Percentiles rank a stretch among this genome's conserved stretches.
Conservation (phyloP, 2,329 filamentous ascomycete genomes). For the Berkeleyomyces rouxiae region DNA sequence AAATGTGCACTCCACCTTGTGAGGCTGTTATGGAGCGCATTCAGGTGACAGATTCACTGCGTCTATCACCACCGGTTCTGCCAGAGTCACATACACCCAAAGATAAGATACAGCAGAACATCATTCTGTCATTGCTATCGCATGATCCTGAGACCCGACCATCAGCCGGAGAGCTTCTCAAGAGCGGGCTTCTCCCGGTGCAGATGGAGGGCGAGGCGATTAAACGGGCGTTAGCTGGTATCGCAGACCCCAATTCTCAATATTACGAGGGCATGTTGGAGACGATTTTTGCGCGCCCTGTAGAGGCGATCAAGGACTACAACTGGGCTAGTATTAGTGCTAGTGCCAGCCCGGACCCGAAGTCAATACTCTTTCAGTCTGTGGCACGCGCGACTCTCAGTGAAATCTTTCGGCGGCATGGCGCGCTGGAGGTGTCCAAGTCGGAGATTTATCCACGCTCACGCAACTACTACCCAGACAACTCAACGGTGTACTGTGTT, state of each 20-base stretch:
- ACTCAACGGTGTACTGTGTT: slow-evolving; percentile 49
- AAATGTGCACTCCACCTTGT: slow-evolving; percentile 69
- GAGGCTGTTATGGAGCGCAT: slow-evolving; percentile 48
- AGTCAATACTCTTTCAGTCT: slow-evolving; percentile 45
- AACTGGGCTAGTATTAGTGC: slow-evolving; percentile 55
- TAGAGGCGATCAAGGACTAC: slow-evolving; percentile 65
- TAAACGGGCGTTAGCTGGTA: slow-evolving; percentile 59
- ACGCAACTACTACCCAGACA: slow-evolving; percentile 50
- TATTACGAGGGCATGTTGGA: slow-evolving; percentile 82
- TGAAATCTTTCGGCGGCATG: slow-evolving; percentile 73
- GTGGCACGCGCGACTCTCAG: slow-evolving; percentile 59
- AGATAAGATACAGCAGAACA: slow-evolving; percentile 58
- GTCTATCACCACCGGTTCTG: slow-evolving; percentile 49
- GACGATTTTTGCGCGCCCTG: slow-evolving; percentile 62
- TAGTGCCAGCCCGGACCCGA: slow-evolving; percentile 36
- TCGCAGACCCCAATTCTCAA: slow-evolving; percentile 68
- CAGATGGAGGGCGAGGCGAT: slow-evolving; percentile 90
- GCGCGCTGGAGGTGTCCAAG: slow-evolving; percentile 65
- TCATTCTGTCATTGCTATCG: slow-evolving; percentile 63
- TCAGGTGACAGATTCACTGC: slow-evolving; percentile 48
- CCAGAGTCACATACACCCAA: slow-evolving; percentile 55
- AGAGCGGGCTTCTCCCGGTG: slow-evolving; percentile 72
- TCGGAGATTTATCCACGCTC: slow-evolving; percentile 70
- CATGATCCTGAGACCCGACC: slow-evolving; percentile 73
- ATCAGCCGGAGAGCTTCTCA: slow-evolving; percentile 63